Conservation (phyloP, 2,329 filamentous ascomycete species). For the Colletotrichum lindemuthianum region DNA sequence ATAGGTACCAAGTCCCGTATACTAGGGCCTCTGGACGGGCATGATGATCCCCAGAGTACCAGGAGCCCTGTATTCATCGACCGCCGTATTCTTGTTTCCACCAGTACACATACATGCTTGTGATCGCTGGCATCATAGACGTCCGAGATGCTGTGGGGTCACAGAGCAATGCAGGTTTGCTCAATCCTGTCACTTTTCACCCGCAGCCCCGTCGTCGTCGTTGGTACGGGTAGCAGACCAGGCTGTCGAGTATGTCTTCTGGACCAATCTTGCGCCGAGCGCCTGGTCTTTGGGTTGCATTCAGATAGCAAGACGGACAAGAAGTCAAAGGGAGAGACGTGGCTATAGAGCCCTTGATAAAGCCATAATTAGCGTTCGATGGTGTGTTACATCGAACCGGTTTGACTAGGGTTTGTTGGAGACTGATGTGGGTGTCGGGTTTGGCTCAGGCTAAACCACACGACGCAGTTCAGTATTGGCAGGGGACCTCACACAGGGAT, state of each 20-base stretch:
- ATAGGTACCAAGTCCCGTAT: too few relatives aligned
- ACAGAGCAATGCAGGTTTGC: constrained; percentile 5
- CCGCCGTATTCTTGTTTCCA: too few relatives aligned
- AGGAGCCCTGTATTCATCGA: too few relatives aligned
- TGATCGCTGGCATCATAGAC: too few relatives aligned
- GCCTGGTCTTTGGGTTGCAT: constrained; percentile 12
- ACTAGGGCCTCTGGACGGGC: too few relatives aligned
- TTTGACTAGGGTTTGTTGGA: constrained; percentile 1
- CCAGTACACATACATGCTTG: too few relatives aligned
- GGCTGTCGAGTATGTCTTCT: neutral
- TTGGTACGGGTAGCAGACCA: constrained; percentile 12
- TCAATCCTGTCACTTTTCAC: constrained; percentile 8
- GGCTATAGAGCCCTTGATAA: neutral
- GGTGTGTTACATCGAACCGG: constrained; percentile 14
- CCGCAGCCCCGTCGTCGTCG: neutral
- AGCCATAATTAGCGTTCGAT: constrained; percentile 6
- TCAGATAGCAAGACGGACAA: neutral
- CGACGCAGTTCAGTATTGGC: neutral
- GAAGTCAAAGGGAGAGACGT: neutral
- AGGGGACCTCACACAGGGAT: neutral
- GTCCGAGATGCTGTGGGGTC: neutral
- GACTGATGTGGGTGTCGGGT: constrained; percentile 3
- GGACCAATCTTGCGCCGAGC: constrained; percentile 14
- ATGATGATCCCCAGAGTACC: too few relatives aligned
- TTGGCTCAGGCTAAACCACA: constrained; percentile 2